A percentile compares a stretch with the other conserved stretches of the same genome.
phyloP scores from a whole-genome alignment of 768 basidiomycete genomes.

The Tylopilus balloui region DNA sequence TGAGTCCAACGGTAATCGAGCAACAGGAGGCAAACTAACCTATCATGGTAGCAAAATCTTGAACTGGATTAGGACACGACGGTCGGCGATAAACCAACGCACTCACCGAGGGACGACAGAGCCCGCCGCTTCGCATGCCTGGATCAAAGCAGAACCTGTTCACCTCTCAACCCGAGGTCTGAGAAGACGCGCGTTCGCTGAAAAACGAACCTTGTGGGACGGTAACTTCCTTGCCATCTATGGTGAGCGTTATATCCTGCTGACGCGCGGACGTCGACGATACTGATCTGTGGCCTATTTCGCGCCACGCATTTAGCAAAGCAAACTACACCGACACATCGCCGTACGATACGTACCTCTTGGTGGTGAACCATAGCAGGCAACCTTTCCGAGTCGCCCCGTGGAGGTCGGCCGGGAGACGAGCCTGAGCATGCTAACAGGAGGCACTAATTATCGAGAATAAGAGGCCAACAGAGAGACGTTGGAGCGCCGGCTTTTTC shows the following conservation, averaged over 20 bases:
- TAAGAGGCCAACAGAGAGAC: conserved; percentile 21
- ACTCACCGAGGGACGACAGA: conserved; percentile 72
- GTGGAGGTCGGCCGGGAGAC: conserved; percentile 64
- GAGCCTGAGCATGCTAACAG: conserved; percentile 57
- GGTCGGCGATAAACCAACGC: not conserved
- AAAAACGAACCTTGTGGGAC: conserved; percentile 81
- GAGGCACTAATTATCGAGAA: conserved; percentile 14
- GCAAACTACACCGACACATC: not conserved
- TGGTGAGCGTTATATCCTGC: conserved; percentile 86
- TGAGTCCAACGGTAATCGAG: conserved; percentile 1
- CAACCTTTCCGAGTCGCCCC: conserved; percentile 67
- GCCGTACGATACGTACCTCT: conserved; percentile 30
- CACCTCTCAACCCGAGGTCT: conserved; percentile 8
- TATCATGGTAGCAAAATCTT: conserved; percentile 86
- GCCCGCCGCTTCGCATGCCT: conserved; percentile 91
- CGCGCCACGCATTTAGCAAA: conserved; percentile 1
- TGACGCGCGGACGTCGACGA: conserved; percentile 60
- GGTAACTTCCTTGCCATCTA: conserved; percentile 96
- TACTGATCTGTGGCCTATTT: conserved; percentile 55
- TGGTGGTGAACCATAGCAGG: conserved; percentile 37
- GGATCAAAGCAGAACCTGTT: conserved; percentile 88
- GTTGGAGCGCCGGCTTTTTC: conserved; percentile 12
- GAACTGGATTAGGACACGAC: conserved; percentile 13
- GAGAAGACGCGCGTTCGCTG: not conserved
- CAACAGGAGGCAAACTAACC: conserved; percentile 36